Conservation (phyloP, 208 protist species). For the Borovskyia barvae region DNA sequence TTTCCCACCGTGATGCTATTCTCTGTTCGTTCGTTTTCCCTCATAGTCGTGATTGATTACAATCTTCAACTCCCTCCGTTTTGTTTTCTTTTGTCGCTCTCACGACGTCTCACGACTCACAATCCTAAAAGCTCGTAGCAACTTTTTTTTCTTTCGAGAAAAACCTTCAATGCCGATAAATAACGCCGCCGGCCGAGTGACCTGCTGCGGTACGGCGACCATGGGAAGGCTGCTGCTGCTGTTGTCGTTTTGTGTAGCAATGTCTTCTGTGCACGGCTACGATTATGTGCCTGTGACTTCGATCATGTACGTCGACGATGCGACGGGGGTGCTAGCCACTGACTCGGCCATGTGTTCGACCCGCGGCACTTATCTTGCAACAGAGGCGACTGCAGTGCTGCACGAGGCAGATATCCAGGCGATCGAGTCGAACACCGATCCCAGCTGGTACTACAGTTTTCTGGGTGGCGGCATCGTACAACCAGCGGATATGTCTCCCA, state of each 20-base stretch:
- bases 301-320: slow-evolving; percentile 1
- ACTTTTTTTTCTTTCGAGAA: no score
- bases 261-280: slow-evolving; percentile 7
- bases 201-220: background rate
- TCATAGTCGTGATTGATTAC: background rate
- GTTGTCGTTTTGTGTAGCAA: background rate
- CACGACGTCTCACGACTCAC: background rate
- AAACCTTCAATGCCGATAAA: no score
- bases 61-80: background rate
- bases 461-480: slow-evolving; percentile 23
- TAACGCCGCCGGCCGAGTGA: background rate
- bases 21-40: background rate
- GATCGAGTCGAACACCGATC: background rate
- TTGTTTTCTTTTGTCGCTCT: background rate
- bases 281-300: slow-evolving; percentile 12
- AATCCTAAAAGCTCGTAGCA: no score
- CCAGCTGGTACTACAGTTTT: slow-evolving; percentile 23
- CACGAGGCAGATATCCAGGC: slow-evolving; percentile 14
- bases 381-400: slow-evolving; percentile 21
- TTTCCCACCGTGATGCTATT: slow-evolving; percentile 3
- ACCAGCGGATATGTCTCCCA: background rate
- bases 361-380: slow-evolving; percentile 23
- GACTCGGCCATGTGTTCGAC: slow-evolving; percentile 8
- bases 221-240: background rate
- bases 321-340: background rate